Evolutionary conservation across 2,329 filamentous ascomycete species (phyloP), one percentile per base, ranked within the genome.

Genomic region (Dactylellina drechsleri): DNA sequence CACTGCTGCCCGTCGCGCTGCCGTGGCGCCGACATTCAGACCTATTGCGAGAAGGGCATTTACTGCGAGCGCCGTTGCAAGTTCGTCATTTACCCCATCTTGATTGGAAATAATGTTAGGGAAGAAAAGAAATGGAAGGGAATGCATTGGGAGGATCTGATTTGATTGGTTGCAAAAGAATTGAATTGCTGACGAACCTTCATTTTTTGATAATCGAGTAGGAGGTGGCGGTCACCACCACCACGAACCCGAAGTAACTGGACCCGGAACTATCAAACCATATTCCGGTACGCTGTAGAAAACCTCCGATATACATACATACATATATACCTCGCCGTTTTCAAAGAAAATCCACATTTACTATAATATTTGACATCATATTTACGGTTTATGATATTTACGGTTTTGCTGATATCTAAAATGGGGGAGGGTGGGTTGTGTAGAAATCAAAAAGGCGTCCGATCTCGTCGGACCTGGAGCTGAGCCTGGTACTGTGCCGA

Each of bases 391-490:
- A 23, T 23, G 3, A 18, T 6, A n/a, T 47, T 10, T 47, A 47
- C 13, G 43, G 16, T 15, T 15, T 47, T 18, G 13, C 13, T 47
- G 13, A 18, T 18, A n/a, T 36, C 3, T 28, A 7, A 28, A 28
- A 4, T 3, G 26, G 26, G 26, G 26, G 26, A 28, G 26, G 31
- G 1, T 36, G 31, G 31, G 31, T 28, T 58, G 40, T 59, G 79
- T 83, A 99, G 95, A 98, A 80, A 88, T 99, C 85, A 90, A 90
- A 85, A 84, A 82, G 78, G 87, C 91, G 79, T 87, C 88, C n/a
- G 95, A 99, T 83, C 91, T 99, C 74, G 79, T 96, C 78, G 88
- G 91, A 77, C 91, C 92, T 40, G 95, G 95, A 86, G 93, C 91
- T 80, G 83, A 87, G 80, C 85, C 89, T 78, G 94, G 95, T 82